Conservation (phyloP, 352 stramenopile genomes). For the Phytophthora rubi region DNA sequence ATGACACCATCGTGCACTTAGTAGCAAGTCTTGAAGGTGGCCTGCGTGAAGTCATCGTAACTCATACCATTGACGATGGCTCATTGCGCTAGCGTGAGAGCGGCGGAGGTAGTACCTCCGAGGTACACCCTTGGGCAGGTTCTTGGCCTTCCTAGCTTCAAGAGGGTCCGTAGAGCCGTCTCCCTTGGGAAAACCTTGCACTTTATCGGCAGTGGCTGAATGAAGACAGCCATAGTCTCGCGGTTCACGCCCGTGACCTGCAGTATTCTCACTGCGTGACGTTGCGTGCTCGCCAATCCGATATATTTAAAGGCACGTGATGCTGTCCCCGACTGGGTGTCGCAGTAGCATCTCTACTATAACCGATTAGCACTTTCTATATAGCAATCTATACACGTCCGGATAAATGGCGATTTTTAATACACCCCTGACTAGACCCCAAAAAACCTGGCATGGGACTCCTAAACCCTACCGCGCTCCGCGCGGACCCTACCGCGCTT, state of each 20-base stretch:
- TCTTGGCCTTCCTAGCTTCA: slow-evolving; percentile 65
- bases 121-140: slow-evolving; percentile 82
- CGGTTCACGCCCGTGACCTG: slow-evolving; percentile 81
- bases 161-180: slow-evolving; percentile 35
- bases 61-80: slow-evolving; percentile 47
- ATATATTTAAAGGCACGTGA: slow-evolving; percentile 44
- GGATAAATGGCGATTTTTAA: too few relatives aligned
- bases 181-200: slow-evolving; percentile 72
- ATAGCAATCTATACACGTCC: too few relatives aligned
- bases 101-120: slow-evolving; percentile 41
- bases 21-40: slow-evolving; percentile 93
- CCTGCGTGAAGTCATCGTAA: slow-evolving; percentile 93
- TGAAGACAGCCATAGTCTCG: slow-evolving; percentile 97
- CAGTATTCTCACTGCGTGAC: slow-evolving; percentile 86
- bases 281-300: slow-evolving; percentile 96
- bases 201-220: slow-evolving; percentile 93
- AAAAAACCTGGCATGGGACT: too few relatives aligned
- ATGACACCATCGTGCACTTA: slow-evolving; percentile 11
- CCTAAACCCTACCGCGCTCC: too few relatives aligned
- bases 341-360: too few relatives aligned
- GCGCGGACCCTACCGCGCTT: too few relatives aligned
- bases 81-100: slow-evolving; percentile 84
- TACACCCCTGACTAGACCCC: too few relatives aligned
- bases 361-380: too few relatives aligned
- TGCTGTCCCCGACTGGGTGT: too few relatives aligned